A percentile compares a stretch with the other conserved stretches of the same genome.
Evolutionary conservation across 2,329 filamentous ascomycete species (phyloP).

Genomic region (Trichoderma pleuroti): DNA sequence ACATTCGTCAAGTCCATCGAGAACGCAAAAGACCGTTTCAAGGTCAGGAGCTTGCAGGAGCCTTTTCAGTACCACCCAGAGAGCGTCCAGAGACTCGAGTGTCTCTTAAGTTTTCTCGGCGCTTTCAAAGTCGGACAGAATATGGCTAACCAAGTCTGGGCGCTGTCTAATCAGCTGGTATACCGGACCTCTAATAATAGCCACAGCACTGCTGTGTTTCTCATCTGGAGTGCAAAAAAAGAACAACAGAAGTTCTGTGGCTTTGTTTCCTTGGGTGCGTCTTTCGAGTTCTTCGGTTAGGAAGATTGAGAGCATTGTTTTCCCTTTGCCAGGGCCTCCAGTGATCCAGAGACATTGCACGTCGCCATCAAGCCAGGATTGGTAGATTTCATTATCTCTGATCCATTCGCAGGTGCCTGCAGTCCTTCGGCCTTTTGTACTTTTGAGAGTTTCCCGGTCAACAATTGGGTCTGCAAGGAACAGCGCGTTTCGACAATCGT

Average conservation of each 20-base stretch:
- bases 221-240: not conserved
- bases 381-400: not conserved
- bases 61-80: not conserved
- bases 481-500: not conserved
- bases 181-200: not conserved
- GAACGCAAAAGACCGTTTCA: not conserved
- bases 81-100: not conserved
- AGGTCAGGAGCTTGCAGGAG: not conserved
- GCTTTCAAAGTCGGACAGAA: not conserved
- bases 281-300: not conserved
- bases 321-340: not conserved
- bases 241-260: not conserved
- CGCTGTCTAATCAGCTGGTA: not conserved
- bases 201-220: not conserved
- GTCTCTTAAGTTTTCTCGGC: not conserved
- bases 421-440: not conserved
- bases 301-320: not conserved
- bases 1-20: not conserved
- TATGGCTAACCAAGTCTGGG: not conserved
- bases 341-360: not conserved
- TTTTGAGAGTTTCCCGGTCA: not conserved
- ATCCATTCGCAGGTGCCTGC: not conserved
- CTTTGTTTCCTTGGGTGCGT: not conserved
- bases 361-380: not conserved
- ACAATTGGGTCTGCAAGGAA: not conserved